Evolutionary conservation across 805 yeast species (phyloP), one percentile per base, ranked within the genome.

Genomic region (Debaryomyces prosopidis): DNA sequence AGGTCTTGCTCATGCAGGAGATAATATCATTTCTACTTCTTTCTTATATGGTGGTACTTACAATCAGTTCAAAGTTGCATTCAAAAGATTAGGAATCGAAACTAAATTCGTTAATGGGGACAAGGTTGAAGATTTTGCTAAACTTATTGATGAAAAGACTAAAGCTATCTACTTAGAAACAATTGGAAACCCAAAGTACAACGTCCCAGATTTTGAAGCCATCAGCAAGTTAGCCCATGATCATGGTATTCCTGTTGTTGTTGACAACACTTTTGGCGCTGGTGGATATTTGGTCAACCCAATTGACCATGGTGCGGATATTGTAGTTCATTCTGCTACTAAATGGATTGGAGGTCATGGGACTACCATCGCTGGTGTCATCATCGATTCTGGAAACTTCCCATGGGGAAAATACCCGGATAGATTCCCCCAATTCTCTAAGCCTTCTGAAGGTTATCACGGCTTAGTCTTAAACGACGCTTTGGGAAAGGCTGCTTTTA

Each of bases 321-420:
- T 91, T 53, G 86, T 92, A 28, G 87, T 87, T 16, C 96, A 91
- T 68, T 90, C 97, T 49, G 96, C 97, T 44, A 91, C 98, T 48
- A 91, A 91, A 69, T 92, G 97, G 97, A 91, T 91, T 54, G 96
- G 96, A 52, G 98, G 97, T 48, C 97, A 91, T 63, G 97, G 98
- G 63, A 89, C 87, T 46, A 89, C 97, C 36, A 84, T 91, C 66
- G 97, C 87, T 43, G 98, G 98, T 76, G 87, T 85, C 43, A 77
- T 92, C 53, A 77, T 92, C 39, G 97, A 92, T 65, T 81, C 90
- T 31, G 97, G 97, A 55, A 91, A 87, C 41, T 92, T 92, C 77
- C 95, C 92, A 59, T 92, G 96, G 91, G 74, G 79, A 46, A 80
- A 88, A 51, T 80, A 87, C 69, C 92, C 94, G 37, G 83, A 86